phyloP scores from a whole-genome alignment of 1,139 yeast genomes.

The Meyerozyma athensensis region DNA sequence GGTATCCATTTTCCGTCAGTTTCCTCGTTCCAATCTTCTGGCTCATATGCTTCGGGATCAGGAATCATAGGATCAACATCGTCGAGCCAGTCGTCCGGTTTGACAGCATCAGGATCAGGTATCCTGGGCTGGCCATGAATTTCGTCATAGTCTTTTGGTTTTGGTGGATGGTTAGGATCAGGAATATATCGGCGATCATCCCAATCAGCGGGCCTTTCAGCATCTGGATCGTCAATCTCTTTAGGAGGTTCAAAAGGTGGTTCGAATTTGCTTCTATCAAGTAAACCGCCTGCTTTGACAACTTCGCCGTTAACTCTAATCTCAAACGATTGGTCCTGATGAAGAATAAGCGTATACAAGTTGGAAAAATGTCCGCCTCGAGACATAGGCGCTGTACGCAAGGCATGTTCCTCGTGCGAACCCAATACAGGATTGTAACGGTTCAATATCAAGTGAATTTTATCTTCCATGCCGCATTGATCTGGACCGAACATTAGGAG shows the following conservation, averaged over 20 bases:
- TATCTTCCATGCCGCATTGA: slow-evolving; percentile 75
- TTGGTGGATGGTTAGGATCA: slow-evolving; percentile 57
- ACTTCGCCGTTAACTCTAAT: slow-evolving; percentile 78
- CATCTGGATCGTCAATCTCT: slow-evolving; percentile 58
- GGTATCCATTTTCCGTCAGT: slow-evolving; percentile 84
- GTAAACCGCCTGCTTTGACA: slow-evolving; percentile 62
- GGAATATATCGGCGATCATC: slow-evolving; percentile 59
- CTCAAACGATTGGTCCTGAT: slow-evolving; percentile 63
- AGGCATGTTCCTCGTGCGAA: slow-evolving; percentile 62
- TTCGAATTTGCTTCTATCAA: slow-evolving; percentile 43
- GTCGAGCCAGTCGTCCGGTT: slow-evolving; percentile 81
- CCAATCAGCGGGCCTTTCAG: slow-evolving; percentile 74
- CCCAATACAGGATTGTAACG: slow-evolving; percentile 55
- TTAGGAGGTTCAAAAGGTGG: slow-evolving; percentile 66
- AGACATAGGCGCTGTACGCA: slow-evolving; percentile 63
- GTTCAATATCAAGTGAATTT: slow-evolving; percentile 69
- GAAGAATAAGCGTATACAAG: slow-evolving; percentile 72
- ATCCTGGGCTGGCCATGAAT: slow-evolving; percentile 50
- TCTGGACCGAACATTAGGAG: slow-evolving; percentile 96
- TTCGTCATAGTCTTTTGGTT: slow-evolving; percentile 84
- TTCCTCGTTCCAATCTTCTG: slow-evolving; percentile 81
- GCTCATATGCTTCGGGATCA: slow-evolving; percentile 62
- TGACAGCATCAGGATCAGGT: slow-evolving; percentile 58
- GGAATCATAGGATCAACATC: slow-evolving; percentile 49
- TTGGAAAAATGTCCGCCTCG: slow-evolving; percentile 53